Percentiles rank a stretch among this genome's conserved stretches.
Evolutionary conservation across 2,329 filamentous ascomycete species (phyloP).

Genomic region (Leptographium wingfieldii): DNA sequence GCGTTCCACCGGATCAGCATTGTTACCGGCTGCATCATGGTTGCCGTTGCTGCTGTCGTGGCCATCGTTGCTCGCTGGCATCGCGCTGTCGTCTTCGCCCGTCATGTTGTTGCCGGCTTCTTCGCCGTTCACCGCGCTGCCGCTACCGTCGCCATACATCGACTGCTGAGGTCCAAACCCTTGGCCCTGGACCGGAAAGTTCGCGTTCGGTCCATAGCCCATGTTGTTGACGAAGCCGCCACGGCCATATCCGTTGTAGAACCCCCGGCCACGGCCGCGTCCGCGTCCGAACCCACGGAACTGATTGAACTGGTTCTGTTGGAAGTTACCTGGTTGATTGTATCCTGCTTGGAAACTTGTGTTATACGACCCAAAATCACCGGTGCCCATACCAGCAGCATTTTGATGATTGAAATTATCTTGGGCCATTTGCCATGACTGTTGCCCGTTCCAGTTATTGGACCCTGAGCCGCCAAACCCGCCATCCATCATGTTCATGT

Average conservation of each 20-base stretch:
- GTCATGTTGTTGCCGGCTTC: neutral
- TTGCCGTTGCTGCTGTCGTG: neutral
- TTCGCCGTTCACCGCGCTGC: neutral
- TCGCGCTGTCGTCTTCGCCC: neutral
- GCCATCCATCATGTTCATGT: conserved; percentile 65
- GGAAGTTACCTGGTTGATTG: conserved; percentile 78
- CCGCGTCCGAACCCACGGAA: conserved; percentile 57
- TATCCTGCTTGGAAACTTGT: conserved; percentile 64
- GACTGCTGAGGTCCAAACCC: conserved; percentile 1
- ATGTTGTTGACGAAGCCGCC: conserved; percentile 29
- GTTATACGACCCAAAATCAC: conserved; percentile 72
- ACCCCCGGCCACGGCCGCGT: conserved; percentile 53
- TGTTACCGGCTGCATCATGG: conserved; percentile 17
- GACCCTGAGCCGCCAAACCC: conserved; percentile 53
- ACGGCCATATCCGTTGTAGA: conserved; percentile 41
- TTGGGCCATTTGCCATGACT: conserved; percentile 74
- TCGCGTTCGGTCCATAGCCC: neutral
- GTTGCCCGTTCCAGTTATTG: conserved; percentile 70
- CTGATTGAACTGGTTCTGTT: conserved; percentile 66
- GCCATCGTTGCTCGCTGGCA: neutral
- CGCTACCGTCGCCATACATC: neutral
- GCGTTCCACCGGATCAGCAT: neutral
- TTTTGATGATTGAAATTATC: conserved; percentile 83
- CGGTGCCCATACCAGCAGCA: conserved; percentile 67
- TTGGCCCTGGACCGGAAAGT: neutral